phyloP scores from a whole-genome alignment of 345 rosid genomes.

The Acer yangbiense region DNA sequence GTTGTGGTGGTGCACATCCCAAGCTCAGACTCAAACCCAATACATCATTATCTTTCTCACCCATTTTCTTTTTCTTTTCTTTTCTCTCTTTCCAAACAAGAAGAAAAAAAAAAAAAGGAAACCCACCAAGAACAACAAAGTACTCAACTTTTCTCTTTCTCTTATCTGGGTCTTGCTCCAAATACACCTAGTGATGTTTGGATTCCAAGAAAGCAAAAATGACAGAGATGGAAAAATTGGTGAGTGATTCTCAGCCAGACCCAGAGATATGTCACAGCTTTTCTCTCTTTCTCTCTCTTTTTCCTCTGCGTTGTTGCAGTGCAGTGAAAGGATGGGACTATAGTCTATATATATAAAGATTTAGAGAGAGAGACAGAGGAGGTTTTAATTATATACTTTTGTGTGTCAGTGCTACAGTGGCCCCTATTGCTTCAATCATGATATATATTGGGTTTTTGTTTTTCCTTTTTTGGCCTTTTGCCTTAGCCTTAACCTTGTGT shows the following conservation, averaged over 20 bases:
- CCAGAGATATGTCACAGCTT: constrained; percentile 31
- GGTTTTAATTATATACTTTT: constrained; percentile 54
- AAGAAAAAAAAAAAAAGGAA: too few species aligned
- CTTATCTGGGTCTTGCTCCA: constrained; percentile 20
- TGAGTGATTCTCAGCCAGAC: constrained; percentile 29
- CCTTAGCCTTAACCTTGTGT: constrained; percentile 25
- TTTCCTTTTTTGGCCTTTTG: neutral
- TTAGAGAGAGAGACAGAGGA: constrained; percentile 42
- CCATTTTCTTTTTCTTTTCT: constrained; percentile 37
- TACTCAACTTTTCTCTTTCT: neutral
- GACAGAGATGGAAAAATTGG: constrained; percentile 21
- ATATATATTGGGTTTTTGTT: neutral
- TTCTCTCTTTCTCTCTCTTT: neutral
- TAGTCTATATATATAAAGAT: constrained; percentile 16
- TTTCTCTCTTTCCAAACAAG: constrained; percentile 3
- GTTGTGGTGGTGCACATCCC: constrained; percentile 31
- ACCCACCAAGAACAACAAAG: neutral
- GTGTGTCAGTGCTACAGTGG: constrained; percentile 60
- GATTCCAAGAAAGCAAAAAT: constrained; percentile 24
- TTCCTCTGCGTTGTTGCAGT: constrained; percentile 30
- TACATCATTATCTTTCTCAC: constrained; percentile 49
- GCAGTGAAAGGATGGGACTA: constrained; percentile 53
- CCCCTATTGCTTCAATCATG: constrained; percentile 56
- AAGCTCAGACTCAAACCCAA: constrained; percentile 61
- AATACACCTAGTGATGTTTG: constrained; percentile 19